Percentiles rank a stretch among this genome's conserved stretches.
Conservation (phyloP, 2,329 filamentous ascomycete species). For the Tolypocladium ophioglossoides region DNA sequence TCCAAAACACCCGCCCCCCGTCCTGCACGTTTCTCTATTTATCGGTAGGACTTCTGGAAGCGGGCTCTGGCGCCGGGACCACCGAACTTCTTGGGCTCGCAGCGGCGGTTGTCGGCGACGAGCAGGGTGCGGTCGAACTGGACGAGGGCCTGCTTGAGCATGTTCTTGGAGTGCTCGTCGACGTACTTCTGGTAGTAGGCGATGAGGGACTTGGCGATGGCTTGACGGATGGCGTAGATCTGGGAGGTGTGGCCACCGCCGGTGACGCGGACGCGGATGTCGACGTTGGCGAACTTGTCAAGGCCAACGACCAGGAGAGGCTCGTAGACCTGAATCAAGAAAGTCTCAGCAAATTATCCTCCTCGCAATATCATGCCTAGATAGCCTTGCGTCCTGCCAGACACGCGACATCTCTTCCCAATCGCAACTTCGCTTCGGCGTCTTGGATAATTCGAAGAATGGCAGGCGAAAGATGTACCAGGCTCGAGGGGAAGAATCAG, state of each 20-base stretch:
- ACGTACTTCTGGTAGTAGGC: slow-evolving; percentile 99
- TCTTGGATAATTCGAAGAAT: not conserved
- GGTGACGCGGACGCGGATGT: slow-evolving; percentile 92
- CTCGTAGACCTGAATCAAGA: slow-evolving; percentile 71
- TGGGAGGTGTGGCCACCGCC: slow-evolving; percentile 98
- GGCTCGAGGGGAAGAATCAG: slow-evolving; percentile 2
- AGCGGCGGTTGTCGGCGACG: slow-evolving; percentile 97
- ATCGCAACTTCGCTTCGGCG: not conserved
- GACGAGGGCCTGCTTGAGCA: slow-evolving; percentile 93
- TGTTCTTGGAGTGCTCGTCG: slow-evolving; percentile 99
- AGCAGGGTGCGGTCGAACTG: slow-evolving; percentile 95
- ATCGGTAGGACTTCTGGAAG: slow-evolving; percentile 99
- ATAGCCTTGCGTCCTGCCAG: not conserved
- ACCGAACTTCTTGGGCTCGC: slow-evolving; percentile 98
- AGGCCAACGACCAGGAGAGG: slow-evolving; percentile 92
- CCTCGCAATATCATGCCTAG: not conserved
- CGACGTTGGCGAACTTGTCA: slow-evolving; percentile 94
- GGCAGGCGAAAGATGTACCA: not conserved
- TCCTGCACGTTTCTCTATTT: slow-evolving; percentile 29
- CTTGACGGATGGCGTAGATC: slow-evolving; percentile 97
- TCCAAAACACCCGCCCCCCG: not conserved
- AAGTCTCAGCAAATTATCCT: not conserved
- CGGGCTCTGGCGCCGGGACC: slow-evolving; percentile 89
- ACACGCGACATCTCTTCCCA: not conserved
- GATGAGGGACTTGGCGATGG: slow-evolving; percentile 71